Percentiles rank a stretch among this genome's conserved stretches.
These are phyloP conservation scores for Coniochaeta pulveracea DNA, from an alignment of 2,329 filamentous ascomycete genomes.

Conservation along the genomic window DNA sequence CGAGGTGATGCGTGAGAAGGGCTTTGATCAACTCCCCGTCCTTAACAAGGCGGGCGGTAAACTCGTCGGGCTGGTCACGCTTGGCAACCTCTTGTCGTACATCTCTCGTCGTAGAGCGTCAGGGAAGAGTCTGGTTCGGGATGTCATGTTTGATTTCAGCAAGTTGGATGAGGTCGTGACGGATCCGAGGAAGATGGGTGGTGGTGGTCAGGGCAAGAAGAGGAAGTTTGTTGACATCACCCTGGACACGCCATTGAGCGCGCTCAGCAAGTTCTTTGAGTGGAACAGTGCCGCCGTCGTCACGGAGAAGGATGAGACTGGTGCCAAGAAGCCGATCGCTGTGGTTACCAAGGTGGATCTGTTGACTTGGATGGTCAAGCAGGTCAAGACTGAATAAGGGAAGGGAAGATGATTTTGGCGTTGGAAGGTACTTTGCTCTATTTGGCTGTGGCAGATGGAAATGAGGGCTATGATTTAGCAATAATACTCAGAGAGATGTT, in stretches of 20 bases:
- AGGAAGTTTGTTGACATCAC: conserved; percentile 90
- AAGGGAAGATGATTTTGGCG: neutral
- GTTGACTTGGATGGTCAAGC: conserved; percentile 80
- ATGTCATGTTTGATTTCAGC: conserved; percentile 95
- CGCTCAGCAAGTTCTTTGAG: conserved; percentile 87
- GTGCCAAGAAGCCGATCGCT: conserved; percentile 66
- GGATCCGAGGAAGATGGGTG: conserved; percentile 59
- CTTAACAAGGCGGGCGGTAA: conserved; percentile 55
- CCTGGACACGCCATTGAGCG: conserved; percentile 70
- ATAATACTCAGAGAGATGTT: too few species aligned
- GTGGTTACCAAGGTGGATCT: conserved; percentile 96
- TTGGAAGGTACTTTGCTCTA: neutral
- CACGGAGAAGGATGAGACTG: conserved; percentile 57
- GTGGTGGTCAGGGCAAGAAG: conserved; percentile 30
- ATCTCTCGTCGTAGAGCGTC: conserved; percentile 75
- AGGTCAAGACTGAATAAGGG: conserved; percentile 23
- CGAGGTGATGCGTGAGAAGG: conserved; percentile 96
- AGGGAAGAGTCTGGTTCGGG: conserved; percentile 60
- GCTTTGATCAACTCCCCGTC: conserved; percentile 94
- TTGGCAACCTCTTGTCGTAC: conserved; percentile 88
- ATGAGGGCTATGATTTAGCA: too few species aligned
- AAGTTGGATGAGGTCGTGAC: conserved; percentile 81
- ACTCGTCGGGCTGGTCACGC: conserved; percentile 84
- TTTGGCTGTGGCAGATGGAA: too few species aligned
- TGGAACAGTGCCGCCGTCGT: conserved; percentile 97